phyloP scores from a whole-genome alignment of 306 rosid genomes.

The Vicia sativa region DNA sequence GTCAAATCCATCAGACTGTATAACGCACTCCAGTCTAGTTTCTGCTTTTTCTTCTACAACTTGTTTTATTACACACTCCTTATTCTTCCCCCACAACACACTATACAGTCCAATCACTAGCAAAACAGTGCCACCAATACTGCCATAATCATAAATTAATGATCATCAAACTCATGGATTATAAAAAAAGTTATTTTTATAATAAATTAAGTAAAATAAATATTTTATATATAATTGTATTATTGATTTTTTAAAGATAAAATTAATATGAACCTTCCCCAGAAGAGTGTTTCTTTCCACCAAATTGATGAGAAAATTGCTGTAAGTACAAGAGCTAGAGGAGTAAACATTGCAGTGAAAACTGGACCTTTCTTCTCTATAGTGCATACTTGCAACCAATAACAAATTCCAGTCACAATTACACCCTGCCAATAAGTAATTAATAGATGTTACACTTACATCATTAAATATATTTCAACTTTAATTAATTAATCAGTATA shows the following conservation, averaged over 20 bases:
- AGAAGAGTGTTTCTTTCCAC: conserved; percentile 72
- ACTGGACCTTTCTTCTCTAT: conserved; percentile 89
- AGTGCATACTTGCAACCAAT: conserved; percentile 88
- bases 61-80: conserved; percentile 44
- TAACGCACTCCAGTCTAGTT: conserved; percentile 52
- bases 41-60: conserved; percentile 51
- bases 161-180: no score
- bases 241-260: not conserved
- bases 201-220: no score
- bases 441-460: no score
- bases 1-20: conserved; percentile 45
- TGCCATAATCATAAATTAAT: conserved; percentile 34
- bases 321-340: conserved; percentile 73
- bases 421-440: conserved; percentile 61
- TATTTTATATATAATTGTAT: not conserved
- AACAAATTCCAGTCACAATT: conserved; percentile 73
- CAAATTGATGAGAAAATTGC: conserved; percentile 72
- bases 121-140: conserved; percentile 76
- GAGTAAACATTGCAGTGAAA: conserved; percentile 87
- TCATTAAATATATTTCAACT: no score
- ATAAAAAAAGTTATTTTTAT: no score
- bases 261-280: conserved; percentile 69
- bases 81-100: conserved; percentile 88
- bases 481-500: no score
- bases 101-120: conserved; percentile 77